These are phyloP conservation scores for Iris pallida DNA, from an alignment of 116 monocot species.

Conservation along the genomic window DNA sequence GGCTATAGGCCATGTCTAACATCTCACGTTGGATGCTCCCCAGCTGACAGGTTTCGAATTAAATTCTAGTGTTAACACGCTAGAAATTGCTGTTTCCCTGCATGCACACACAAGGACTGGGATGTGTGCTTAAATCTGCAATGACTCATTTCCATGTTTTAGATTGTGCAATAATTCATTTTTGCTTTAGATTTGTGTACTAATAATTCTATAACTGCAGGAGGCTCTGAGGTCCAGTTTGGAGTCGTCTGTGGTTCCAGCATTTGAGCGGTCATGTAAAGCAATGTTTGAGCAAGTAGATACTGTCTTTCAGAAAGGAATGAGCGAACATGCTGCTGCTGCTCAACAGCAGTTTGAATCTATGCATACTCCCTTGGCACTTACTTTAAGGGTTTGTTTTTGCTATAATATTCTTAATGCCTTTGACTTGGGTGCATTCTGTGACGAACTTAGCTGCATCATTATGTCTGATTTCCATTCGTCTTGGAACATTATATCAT, in stretches of 20 bases:
- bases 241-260: slow-evolving; percentile 28
- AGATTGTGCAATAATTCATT: too few species aligned
- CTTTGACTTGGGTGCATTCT: neutral
- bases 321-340: slow-evolving; percentile 27
- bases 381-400: slow-evolving; percentile 24
- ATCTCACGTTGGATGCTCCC: neutral
- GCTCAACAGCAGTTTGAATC: slow-evolving; percentile 26
- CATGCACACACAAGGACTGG: too few species aligned
- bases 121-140: too few species aligned
- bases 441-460: neutral
- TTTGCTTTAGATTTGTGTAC: neutral
- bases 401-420: neutral
- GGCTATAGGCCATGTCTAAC: too few species aligned
- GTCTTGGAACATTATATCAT: neutral
- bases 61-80: neutral
- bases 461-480: neutral
- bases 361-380: slow-evolving; percentile 30
- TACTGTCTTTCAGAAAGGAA: slow-evolving; percentile 34
- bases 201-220: slow-evolving; percentile 5
- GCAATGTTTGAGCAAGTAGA: slow-evolving; percentile 36
- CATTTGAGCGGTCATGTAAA: slow-evolving; percentile 35
- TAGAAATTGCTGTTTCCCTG: neutral
- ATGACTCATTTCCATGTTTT: too few species aligned
- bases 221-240: neutral
- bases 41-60: neutral